Percentiles rank a stretch among this genome's conserved stretches.
Conservation (phyloP, 345 rosid genomes). For the Durio zibethinus region DNA sequence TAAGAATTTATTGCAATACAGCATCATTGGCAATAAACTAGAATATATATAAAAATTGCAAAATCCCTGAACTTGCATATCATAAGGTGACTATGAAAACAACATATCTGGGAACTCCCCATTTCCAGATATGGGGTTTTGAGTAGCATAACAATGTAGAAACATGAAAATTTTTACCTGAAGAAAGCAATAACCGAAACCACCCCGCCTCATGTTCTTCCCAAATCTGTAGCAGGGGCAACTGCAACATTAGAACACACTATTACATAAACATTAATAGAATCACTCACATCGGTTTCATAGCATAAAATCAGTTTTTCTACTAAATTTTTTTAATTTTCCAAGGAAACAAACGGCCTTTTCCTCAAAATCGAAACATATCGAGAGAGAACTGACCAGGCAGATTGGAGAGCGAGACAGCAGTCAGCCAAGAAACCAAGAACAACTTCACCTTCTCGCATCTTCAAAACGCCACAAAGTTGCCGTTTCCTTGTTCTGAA, state of each 20-base stretch:
- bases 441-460: conserved; percentile 93
- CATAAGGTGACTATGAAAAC: not conserved
- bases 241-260: conserved; percentile 42
- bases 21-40: not conserved
- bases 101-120: not conserved
- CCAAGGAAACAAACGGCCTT: not conserved
- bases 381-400: conserved; percentile 50
- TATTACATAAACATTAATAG: conserved; percentile 4
- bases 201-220: conserved; percentile 79
- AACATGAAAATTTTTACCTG: conserved; percentile 45
- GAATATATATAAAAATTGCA: not conserved
- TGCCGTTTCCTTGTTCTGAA: conserved; percentile 29
- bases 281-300: not conserved
- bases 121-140: not conserved
- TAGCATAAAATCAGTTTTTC: not conserved
- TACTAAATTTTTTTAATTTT: no score
- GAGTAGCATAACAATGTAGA: not conserved
- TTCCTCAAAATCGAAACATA: not conserved
- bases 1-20: not conserved
- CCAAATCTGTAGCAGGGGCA: conserved; percentile 94
- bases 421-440: conserved; percentile 77
- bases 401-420: conserved; percentile 68
- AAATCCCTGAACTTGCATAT: not conserved
- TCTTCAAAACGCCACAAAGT: conserved; percentile 63
- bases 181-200: conserved; percentile 77